Evolutionary conservation across 2,329 filamentous ascomycete species (phyloP).

Genomic region (Fusarium metavorans): DNA sequence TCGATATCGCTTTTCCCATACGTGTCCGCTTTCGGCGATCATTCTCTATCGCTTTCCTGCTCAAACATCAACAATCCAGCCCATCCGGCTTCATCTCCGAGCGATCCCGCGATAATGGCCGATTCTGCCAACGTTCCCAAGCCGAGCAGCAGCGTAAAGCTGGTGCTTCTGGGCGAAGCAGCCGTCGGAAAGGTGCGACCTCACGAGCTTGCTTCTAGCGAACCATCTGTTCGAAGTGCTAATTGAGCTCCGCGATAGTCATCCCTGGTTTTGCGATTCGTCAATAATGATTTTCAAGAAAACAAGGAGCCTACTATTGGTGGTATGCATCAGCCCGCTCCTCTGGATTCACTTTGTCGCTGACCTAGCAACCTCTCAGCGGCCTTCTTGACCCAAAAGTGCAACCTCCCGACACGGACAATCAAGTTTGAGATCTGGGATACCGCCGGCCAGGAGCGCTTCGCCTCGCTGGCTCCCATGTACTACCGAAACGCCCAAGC

Average conservation of each 20-base stretch:
- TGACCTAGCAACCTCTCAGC: constrained; percentile 63
- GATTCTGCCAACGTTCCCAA: constrained; percentile 77
- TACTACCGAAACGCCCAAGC: constrained; percentile 99
- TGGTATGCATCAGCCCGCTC: constrained; percentile 67
- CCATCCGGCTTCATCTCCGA: constrained; percentile 26
- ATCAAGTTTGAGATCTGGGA: constrained; percentile 99
- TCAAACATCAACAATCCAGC: constrained; percentile 6
- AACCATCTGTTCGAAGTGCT: constrained; percentile 8
- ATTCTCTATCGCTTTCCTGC: constrained; percentile 2
- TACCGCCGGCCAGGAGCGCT: constrained; percentile 97
- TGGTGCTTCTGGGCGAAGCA: constrained; percentile 96
- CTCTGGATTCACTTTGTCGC: constrained; percentile 7
- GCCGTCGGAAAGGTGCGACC: constrained; percentile 92
- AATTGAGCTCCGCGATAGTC: constrained; percentile 70
- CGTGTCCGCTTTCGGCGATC: constrained; percentile 14
- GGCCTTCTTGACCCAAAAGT: constrained; percentile 98
- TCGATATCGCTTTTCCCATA: constrained; percentile 5
- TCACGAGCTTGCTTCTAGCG: neutral
- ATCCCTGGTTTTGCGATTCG: constrained; percentile 96
- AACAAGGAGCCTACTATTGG: constrained; percentile 99
- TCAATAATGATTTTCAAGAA: constrained; percentile 99
- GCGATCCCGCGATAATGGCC: constrained; percentile 49
- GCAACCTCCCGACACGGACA: constrained; percentile 91
- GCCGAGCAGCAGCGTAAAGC: constrained; percentile 99
- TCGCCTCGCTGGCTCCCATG: constrained; percentile 96